Base-by-base conservation (phyloP, 225 moss, liverwort and hornwort genomes). In the Polytrichum commune region DNA sequence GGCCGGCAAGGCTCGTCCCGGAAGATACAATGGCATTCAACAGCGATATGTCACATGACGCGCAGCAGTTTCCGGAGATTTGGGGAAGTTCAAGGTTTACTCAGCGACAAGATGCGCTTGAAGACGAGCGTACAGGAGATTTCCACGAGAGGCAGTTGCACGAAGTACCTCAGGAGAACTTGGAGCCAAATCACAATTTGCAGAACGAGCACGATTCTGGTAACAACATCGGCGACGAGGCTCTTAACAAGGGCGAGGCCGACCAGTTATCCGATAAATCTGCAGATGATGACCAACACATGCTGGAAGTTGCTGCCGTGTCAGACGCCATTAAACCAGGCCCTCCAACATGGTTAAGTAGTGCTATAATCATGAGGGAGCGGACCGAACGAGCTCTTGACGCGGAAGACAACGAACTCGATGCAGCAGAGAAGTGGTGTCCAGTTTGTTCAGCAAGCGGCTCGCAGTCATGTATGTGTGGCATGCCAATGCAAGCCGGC, bases 11-110 rank as follows among this genome's bases (percentile, higher is more conserved):
- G 30, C 35, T 18, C 63, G 54, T 53, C 24, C 7, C 5, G 22
- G 58, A 58, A 23, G 58, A 24, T 58, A 24, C 46, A 58, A 85
- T 85, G 85, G 74, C 82, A 38, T 85, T 82, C 79, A 79, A 72
- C 81, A 76, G 72, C 71, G 46, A 46, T 13, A 27, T 82, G 69
- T 71, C 81, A 27, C 74, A 69, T 46, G 79, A 74, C 66, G 72
- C 57, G 19, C 79, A 85, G 76, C 83, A 86, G 60, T 80, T 83
- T 66, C 80, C 83, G 46, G 80, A 86, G 75, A 77, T 80, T 75
- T 83, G 86, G 83, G 83, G 73, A 69, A 76, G 80, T 61, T 76
- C 86, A 6, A 73, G 83, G 77, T 83, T 71, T 71, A 29, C 78
- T 58, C 75, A 75, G 60, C 75, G 80, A 29, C 75, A 83, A 61